Evolutionary conservation across 1,139 yeast species (phyloP), one percentile per base, ranked within the genome.

Genomic region (Yamadazyma atlantica): DNA sequence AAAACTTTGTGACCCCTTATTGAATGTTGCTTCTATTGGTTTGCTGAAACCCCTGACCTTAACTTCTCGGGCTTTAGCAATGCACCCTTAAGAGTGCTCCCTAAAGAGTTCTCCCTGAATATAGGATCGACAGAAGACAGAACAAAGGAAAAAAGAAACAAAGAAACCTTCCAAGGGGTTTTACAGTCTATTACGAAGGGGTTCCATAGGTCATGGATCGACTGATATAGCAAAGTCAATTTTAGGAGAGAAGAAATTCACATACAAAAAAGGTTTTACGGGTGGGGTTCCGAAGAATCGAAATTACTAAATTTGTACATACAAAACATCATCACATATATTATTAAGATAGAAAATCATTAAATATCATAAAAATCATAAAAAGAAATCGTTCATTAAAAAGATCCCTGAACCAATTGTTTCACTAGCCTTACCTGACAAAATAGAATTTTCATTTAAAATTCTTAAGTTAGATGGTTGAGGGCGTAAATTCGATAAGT

Each of bases 351-450:
- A 26, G 5, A 16, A 28, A 28, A 28, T 28, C 30, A 16, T 28
- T 28, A 26, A n/a, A n/a, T 4, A 28, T 28, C 30, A 28, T 28
- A 14, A 16, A 28, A 43, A 40, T 53, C 54, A 70, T 49, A 71
- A 64, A 51, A 67, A 67, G 50, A 73, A 73, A 47, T 75, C 80
- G 51, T 72, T 71, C 49, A 72, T 62, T 45, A 72, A 55, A 45
- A 75, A 67, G 41, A 64, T 66, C 28, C 78, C 76, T 33, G 75
- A 64, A 41, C 78, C 71, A 39, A 76, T 73, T 75, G 75, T 75
- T 56, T 75, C 80, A 44, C 78, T 69, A 37, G 78, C 78, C 49
- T 66, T 69, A 39, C 80, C 81, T 27, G 74, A 60, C 45, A 71
- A 56, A 37, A 75, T 58, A 39, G 75, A 67, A 40, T 73, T 60